A percentile compares a stretch with the other conserved stretches of the same genome.
Evolutionary conservation across 805 yeast species (phyloP).

Genomic region (Tetrapisispora taiwanensis): DNA sequence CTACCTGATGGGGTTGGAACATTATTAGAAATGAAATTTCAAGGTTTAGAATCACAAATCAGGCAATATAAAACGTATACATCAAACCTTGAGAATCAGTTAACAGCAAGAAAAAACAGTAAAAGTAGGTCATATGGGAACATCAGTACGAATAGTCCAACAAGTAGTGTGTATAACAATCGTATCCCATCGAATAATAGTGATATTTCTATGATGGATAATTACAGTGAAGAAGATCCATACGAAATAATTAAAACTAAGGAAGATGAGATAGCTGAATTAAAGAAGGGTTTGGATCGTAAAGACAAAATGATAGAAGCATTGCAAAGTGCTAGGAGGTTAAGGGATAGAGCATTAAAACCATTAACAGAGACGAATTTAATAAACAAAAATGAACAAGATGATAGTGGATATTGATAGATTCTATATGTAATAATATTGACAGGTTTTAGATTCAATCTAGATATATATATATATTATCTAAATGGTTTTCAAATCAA

Average conservation of each 20-base stretch:
- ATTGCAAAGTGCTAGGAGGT: conserved; percentile 51
- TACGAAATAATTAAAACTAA: conserved; percentile 11
- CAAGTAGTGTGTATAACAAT: neutral
- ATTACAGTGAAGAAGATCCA: neutral
- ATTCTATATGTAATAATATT: no score
- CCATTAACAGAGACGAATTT: conserved; percentile 6
- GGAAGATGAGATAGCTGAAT: conserved; percentile 56
- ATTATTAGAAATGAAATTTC: conserved; percentile 22
- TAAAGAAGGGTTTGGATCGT: conserved; percentile 51
- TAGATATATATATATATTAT: no score
- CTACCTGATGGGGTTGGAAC: conserved; percentile 38
- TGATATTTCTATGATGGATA: conserved; percentile 1
- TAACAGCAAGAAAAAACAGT: conserved; percentile 8
- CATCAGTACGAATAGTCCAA: neutral
- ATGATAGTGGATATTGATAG: neutral
- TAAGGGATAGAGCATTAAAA: conserved; percentile 35
- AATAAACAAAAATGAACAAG: neutral
- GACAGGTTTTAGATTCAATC: no score
- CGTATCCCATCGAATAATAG: neutral
- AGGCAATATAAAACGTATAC: conserved; percentile 24
- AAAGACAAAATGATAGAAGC: conserved; percentile 76
- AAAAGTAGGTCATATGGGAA: conserved; percentile 7
- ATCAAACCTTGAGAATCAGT: conserved; percentile 11
- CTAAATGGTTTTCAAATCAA: no score
- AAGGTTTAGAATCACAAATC: conserved; percentile 23